Evolutionary conservation across 257 asterid genomes (phyloP).

Genomic region (Leptodermis oblonga): DNA sequence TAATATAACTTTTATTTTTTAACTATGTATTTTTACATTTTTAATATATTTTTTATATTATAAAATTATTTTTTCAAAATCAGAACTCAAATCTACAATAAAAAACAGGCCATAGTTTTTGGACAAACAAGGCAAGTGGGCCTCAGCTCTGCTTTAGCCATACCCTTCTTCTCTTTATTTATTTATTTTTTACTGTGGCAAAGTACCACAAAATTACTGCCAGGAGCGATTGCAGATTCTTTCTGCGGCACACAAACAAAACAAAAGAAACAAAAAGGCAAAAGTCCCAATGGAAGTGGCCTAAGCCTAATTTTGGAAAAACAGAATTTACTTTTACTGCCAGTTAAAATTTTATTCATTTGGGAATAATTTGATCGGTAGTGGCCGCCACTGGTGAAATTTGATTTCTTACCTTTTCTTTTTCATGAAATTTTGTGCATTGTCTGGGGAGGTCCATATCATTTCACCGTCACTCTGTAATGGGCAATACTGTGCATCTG

Average conservation of each 20-base stretch:
- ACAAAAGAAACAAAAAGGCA: background rate
- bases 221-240: background rate
- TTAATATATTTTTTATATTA: no score
- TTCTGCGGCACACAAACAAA: background rate
- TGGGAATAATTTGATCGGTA: background rate
- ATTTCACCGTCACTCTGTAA: background rate
- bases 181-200: no score
- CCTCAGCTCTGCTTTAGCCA: no score
- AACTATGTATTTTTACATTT: no score
- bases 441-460: background rate
- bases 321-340: background rate
- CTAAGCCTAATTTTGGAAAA: conserved; percentile 2
- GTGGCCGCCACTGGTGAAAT: background rate
- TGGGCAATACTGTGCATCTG: background rate
- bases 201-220: background rate
- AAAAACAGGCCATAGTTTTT: no score
- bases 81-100: no score
- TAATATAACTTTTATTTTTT: no score
- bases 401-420: background rate
- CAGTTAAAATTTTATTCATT: background rate
- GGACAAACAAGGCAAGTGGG: no score
- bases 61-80: no score
- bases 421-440: conserved; percentile 8
- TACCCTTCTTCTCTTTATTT: no score
- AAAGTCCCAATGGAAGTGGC: background rate